Conservation (phyloP, 106 monocot species). For the Dendrobium huoshanense region DNA sequence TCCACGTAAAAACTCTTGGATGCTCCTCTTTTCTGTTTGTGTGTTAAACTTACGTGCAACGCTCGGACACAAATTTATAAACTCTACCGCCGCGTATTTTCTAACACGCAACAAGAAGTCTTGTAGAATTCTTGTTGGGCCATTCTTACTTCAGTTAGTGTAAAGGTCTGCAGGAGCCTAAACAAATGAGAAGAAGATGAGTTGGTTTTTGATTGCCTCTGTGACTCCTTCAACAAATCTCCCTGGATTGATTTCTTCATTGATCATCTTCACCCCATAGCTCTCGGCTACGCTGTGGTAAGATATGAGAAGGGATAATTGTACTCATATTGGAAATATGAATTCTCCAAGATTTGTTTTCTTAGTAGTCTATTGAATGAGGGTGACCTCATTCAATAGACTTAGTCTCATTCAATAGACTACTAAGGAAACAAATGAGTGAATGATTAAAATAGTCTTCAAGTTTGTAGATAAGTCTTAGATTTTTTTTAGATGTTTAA, state of each 20-base stretch:
- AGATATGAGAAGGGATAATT: not conserved
- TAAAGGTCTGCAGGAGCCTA: not conserved
- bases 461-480: too few species aligned
- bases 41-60: too few species aligned
- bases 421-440: too few species aligned
- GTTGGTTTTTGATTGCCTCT: not conserved
- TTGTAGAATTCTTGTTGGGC: constrained; percentile 2
- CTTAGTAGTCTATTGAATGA: not conserved
- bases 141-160: not conserved
- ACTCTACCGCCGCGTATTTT: too few species aligned
- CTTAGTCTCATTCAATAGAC: too few species aligned
- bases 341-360: constrained; percentile 4
- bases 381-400: too few species aligned
- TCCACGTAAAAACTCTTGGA: too few species aligned
- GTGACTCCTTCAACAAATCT: constrained; percentile 4
- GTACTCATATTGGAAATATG: not conserved
- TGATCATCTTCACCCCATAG: not conserved
- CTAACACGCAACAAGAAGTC: too few species aligned
- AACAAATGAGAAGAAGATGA: constrained; percentile 1
- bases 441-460: too few species aligned
- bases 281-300: constrained; percentile 6
- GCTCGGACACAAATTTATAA: too few species aligned
- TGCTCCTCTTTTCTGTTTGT: too few species aligned
- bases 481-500: too few species aligned
- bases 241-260: not conserved